Conservation (phyloP, 2,329 filamentous ascomycete genomes). For the Phaeophleospora eucalypticola region DNA sequence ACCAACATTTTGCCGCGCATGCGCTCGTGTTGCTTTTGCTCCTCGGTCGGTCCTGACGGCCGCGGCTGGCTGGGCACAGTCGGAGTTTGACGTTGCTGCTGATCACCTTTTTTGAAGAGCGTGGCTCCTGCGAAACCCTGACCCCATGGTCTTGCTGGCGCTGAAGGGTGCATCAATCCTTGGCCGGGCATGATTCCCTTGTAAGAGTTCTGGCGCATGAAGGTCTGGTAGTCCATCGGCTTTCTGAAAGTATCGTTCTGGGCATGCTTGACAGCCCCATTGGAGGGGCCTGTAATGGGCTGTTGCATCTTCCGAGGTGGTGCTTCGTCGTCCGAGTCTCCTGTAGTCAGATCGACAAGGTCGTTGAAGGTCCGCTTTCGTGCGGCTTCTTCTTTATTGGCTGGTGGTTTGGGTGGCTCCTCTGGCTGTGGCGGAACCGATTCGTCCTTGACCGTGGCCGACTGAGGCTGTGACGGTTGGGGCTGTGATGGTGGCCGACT, state of each 20-base stretch:
- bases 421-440: constrained; percentile 13
- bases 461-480: constrained; percentile 6
- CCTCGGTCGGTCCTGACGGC: constrained; percentile 25
- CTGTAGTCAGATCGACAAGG: constrained; percentile 49
- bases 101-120: background rate
- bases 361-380: constrained; percentile 53
- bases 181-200: background rate
- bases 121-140: background rate
- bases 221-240: constrained; percentile 14
- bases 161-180: background rate
- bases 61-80: constrained; percentile 10
- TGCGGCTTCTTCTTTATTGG: constrained; percentile 53
- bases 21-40: constrained; percentile 28
- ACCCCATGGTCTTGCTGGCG: background rate
- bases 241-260: constrained; percentile 12
- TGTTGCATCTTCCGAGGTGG: constrained; percentile 36
- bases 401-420: constrained; percentile 31
- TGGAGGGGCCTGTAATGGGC: constrained; percentile 8
- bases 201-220: constrained; percentile 5
- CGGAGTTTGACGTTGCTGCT: background rate
- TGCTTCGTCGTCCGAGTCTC: constrained; percentile 45
- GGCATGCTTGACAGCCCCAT: constrained; percentile 4
- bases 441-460: constrained; percentile 21
- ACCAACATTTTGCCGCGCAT: constrained; percentile 37
- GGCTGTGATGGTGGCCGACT: background rate